Percentiles rank a stretch among this genome's conserved stretches.
phyloP scores from a whole-genome alignment of 2,329 filamentous ascomycete species.

The Diaporthe longicolla region DNA sequence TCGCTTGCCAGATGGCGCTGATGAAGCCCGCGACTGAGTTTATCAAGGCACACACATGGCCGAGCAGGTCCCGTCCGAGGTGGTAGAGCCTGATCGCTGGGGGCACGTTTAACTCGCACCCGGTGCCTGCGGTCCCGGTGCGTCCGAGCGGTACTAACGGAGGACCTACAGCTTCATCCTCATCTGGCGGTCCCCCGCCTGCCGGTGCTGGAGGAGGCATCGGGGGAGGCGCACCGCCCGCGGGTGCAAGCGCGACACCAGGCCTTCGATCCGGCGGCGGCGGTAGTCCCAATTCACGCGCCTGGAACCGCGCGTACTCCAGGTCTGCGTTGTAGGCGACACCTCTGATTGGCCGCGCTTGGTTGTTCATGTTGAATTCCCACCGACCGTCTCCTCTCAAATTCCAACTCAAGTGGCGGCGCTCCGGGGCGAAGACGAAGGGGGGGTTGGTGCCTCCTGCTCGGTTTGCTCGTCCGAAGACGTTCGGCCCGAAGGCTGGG shows the following conservation, averaged over 20 bases:
- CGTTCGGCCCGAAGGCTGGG: slow-evolving; percentile 7
- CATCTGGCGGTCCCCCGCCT: neutral
- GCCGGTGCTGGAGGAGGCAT: neutral
- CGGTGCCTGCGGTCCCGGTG: slow-evolving; percentile 12
- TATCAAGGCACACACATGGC: neutral
- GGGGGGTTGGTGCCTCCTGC: neutral
- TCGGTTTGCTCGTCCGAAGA: neutral
- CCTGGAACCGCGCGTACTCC: slow-evolving; percentile 17
- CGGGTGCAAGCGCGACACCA: neutral
- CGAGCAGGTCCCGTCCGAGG: neutral
- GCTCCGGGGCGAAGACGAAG: neutral
- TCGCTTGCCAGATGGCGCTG: neutral
- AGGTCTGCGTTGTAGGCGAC: neutral
- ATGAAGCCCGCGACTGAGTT: neutral
- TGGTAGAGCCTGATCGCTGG: neutral
- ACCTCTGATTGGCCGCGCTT: neutral
- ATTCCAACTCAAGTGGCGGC: neutral
- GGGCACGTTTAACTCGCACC: neutral
- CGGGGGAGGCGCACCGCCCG: neutral
- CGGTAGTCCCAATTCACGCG: neutral
- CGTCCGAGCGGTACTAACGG: slow-evolving; percentile 2
- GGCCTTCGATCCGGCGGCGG: too few relatives aligned
- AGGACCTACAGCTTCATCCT: neutral
- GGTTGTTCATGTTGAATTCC: neutral
- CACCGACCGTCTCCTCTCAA: neutral